Percentiles rank a stretch among this genome's conserved stretches.
These are phyloP conservation scores for Malus domestica DNA, from an alignment of 306 rosid species.

Conservation along the genomic window ASM211411v1 NC_041801.1:2542501-2543000, in stretches of 20 bases:
- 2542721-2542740: constrained; percentile 53
- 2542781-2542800: constrained; percentile 60
- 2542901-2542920: not conserved
- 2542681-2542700: constrained; percentile 95
- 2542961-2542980: not conserved
- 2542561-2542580: constrained; percentile 60
- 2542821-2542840: constrained; percentile 76
- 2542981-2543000: not conserved
- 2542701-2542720: constrained; percentile 82
- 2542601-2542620: constrained; percentile 1
- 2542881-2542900: constrained; percentile 89
- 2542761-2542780: constrained; percentile 50
- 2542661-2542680: constrained; percentile 74
- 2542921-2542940: not conserved
- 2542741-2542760: constrained; percentile 60
- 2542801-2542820: constrained; percentile 50
- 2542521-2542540: constrained; percentile 84
- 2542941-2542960: not conserved
- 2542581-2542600: constrained; percentile 1
- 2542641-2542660: constrained; percentile 35
- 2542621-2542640: not conserved
- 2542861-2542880: constrained; percentile 98
- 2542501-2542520: constrained; percentile 79
- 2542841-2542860: constrained; percentile 76
- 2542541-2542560: constrained; percentile 92